These are phyloP conservation scores for Kodamaea ohmeri DNA, from an alignment of 1,139 yeast genomes.

Conservation along the genomic window DNA sequence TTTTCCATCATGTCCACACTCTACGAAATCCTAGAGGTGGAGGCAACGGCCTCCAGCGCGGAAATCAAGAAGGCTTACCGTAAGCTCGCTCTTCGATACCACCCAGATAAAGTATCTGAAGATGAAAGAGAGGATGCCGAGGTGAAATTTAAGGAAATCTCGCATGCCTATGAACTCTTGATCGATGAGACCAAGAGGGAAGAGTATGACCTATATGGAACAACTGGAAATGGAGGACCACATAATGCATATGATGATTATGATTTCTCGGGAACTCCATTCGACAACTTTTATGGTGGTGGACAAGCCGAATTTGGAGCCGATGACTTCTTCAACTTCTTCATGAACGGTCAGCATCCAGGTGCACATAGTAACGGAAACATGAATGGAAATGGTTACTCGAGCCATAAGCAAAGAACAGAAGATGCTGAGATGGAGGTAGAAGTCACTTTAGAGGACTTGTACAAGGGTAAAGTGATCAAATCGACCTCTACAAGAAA, in stretches of 20 bases:
- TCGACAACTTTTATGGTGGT: slow-evolving; percentile 33
- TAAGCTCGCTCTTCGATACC: slow-evolving; percentile 66
- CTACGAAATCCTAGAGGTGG: slow-evolving; percentile 69
- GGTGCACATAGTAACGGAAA: slow-evolving; percentile 3
- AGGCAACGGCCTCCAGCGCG: slow-evolving; percentile 53
- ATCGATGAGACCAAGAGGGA: slow-evolving; percentile 59
- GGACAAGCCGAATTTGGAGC: slow-evolving; percentile 41
- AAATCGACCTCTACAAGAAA: slow-evolving; percentile 74
- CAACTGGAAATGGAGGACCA: slow-evolving; percentile 29
- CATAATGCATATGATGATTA: slow-evolving; percentile 13
- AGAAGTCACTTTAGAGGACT: slow-evolving; percentile 67
- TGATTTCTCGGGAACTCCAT: slow-evolving; percentile 36
- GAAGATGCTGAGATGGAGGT: slow-evolving; percentile 67
- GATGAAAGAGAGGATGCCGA: slow-evolving; percentile 67
- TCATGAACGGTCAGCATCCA: slow-evolving; percentile 35
- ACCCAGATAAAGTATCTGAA: slow-evolving; percentile 78
- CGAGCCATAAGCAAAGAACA: slow-evolving; percentile 34
- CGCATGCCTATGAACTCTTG: slow-evolving; percentile 74
- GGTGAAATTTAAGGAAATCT: slow-evolving; percentile 67
- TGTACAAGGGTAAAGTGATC: slow-evolving; percentile 77
- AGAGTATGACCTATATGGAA: slow-evolving; percentile 58
- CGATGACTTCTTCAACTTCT: slow-evolving; percentile 73
- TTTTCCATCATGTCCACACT: slow-evolving; percentile 16
- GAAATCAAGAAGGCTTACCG: slow-evolving; percentile 80
- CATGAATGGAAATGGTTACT: slow-evolving; percentile 11